phyloP scores from a whole-genome alignment of 345 rosid species.

The Gossypioides kirkii region DNA sequence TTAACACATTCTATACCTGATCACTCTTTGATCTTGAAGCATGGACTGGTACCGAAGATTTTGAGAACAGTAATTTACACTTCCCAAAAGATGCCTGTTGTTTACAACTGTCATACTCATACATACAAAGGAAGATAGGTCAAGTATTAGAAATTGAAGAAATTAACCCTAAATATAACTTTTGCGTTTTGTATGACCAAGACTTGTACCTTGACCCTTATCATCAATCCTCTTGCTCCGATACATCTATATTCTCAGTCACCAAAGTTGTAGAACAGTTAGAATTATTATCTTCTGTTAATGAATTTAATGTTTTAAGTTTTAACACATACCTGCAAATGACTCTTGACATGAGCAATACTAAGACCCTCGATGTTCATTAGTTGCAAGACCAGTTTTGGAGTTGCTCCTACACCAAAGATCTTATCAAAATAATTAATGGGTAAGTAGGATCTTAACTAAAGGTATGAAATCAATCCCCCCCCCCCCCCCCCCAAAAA shows the following conservation, averaged over 20 bases:
- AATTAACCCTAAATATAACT: background rate
- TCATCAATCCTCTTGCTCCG: conserved; percentile 48
- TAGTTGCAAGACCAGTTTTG: conserved; percentile 42
- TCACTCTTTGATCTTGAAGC: conserved; percentile 20
- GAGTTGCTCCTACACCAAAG: conserved; percentile 41
- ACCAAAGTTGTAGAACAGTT: background rate
- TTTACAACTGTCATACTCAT: conserved; percentile 26
- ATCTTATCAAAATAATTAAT: background rate
- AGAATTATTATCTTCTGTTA: background rate
- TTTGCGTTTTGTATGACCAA: background rate
- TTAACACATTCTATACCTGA: conserved; percentile 23
- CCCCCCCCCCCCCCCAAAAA: no score
- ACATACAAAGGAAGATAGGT: background rate
- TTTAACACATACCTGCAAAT: conserved; percentile 36
- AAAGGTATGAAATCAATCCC: background rate
- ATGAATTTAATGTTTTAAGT: background rate
- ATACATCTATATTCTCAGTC: conserved; percentile 31
- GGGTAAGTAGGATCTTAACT: background rate
- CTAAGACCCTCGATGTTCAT: conserved; percentile 48
- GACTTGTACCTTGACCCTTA: conserved; percentile 35
- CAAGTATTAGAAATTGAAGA: background rate
- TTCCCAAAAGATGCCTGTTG: conserved; percentile 18
- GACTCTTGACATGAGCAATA: conserved; percentile 54
- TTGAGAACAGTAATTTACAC: conserved; percentile 7
- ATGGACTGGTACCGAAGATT: conserved; percentile 23